Evolutionary conservation across 176 grass and related monocot species (phyloP), one percentile per base, ranked within the genome.

Genomic region (Rhynchospora breviuscula): DNA sequence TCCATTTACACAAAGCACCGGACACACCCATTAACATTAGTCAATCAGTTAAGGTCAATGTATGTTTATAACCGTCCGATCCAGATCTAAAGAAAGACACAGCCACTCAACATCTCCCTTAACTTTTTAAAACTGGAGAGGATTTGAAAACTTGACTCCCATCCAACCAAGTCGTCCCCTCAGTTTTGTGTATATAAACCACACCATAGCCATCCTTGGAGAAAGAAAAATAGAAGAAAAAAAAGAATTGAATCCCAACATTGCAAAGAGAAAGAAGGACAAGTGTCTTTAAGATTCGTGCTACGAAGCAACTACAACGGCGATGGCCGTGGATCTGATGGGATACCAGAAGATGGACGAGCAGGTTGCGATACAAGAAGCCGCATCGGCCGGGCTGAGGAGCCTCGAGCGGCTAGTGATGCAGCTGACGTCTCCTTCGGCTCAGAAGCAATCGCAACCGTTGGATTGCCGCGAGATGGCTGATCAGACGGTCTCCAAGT

Each of bases 361-460:
- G 76, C 87, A 87, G 84, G 85, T 89, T 15, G 90, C 95, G 61
- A 90, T 98, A 74, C 90, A 95, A 88, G 95, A 98, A 86, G 95
- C 92, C 10, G 84, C 95, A 1, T 23, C 92, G 21, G 92, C 91
- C 0, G 90, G 95, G 40, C 81, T 98, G 66, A 86, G 91, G 60
- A 95, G 87, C 79, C 46, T 98, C 62, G 95, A 98, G 86, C 84
- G 88, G 13, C 88, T 98, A 0, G 91, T 94, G 5, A 90, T 87
- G 31, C 87, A 90, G 59, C 89, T 98, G 29, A 89, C 95, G 35
- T 31, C 65, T 10, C 84, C 52, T 84, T 17, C 68, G 29, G 62
- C 76, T 1, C 64, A 66, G 33, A 84, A 43, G 63, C 79, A 78
- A 82, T 59, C 88, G 59, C 67, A 57, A 45, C 82, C 84, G 29